Base-by-base conservation (phyloP, 371 early-diverging fungal genomes). In the Mortierella sp. region DNA sequence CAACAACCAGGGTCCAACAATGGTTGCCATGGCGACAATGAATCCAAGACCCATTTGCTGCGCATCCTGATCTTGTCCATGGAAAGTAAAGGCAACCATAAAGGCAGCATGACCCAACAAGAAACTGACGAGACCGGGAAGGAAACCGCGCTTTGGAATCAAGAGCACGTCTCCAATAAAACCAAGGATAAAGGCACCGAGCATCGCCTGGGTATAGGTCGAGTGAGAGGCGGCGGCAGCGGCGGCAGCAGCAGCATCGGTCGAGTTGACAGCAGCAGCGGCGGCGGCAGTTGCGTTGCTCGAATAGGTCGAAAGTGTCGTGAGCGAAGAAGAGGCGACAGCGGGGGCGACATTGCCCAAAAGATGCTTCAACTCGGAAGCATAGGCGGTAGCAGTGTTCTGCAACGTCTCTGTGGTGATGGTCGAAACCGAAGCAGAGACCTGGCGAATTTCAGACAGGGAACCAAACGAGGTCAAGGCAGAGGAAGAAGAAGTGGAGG, bases 51-150 rank as follows among this genome's bases (percentile, higher is more conserved):
- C 80, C 50, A 55, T 62, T 47, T 73, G 69, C 18, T 57, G 47
- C 1, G 73, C 59, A 29, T 30, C 26, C 18, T 0, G 28, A 12
- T 79, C 73, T 73, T 79, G 80, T 18, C 80, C 80, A 25, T 79
- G 80, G 61, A 79, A 70, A 30, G 73, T 73, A 23, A 79, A 79
- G 9, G 80, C 80, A 12, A 79, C 66, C 80, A 79, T 79, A 47
- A 73, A 72, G 18, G 80, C 80, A 7, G 80, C 73, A 57, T 73
- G 73, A 11, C 80, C 80, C 2, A 64, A 58, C 73, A 73, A 52
- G 70, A 79, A 79, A 46, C 80, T 73, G n/a, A 25, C 66, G 64
- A 79, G 44, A 16, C 80, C 80, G 4, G 80, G 73, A 60, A 79
- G 51, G 61, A 79, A 79, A 14, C 80, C 80, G 1, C 57, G 29